A percentile compares a stretch with the other conserved stretches of the same genome.
Conservation (phyloP, 1,139 yeast species). For the Yamadazyma diospyri region DNA sequence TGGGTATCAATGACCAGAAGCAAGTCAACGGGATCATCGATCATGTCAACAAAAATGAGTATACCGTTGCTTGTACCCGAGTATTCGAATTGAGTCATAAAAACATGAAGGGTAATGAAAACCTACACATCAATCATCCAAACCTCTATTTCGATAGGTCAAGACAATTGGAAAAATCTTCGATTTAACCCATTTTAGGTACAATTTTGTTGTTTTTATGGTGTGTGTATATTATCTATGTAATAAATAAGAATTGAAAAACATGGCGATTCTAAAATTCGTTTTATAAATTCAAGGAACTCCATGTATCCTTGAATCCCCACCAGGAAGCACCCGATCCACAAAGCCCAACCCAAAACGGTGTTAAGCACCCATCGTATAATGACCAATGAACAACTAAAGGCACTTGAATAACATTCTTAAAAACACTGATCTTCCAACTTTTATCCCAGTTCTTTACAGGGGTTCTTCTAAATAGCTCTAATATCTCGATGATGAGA, state of each 20-base stretch:
- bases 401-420: constrained; percentile 48
- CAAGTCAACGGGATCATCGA: constrained; percentile 63
- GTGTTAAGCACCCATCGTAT: constrained; percentile 50
- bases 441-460: constrained; percentile 30
- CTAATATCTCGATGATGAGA: constrained; percentile 45
- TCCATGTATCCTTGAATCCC: constrained; percentile 39
- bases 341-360: constrained; percentile 50
- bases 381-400: constrained; percentile 59
- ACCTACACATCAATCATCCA: constrained; percentile 72
- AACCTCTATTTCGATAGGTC: constrained; percentile 83
- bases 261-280: too few relatives aligned
- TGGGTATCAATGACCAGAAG: constrained; percentile 69
- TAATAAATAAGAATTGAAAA: not conserved
- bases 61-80: constrained; percentile 83
- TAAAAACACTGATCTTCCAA: constrained; percentile 37
- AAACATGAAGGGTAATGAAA: constrained; percentile 43
- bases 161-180: constrained; percentile 34
- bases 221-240: not conserved
- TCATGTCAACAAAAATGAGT: constrained; percentile 62
- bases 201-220: too few relatives aligned
- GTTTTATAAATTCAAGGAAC: constrained; percentile 32
- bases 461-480: constrained; percentile 41
- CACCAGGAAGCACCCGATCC: constrained; percentile 49
- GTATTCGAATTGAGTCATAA: constrained; percentile 82
- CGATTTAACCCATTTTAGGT: too few relatives aligned